These are phyloP conservation scores for Aphanocladium album DNA, from an alignment of 2,329 filamentous ascomycete genomes.

Conservation along the genomic window DNA sequence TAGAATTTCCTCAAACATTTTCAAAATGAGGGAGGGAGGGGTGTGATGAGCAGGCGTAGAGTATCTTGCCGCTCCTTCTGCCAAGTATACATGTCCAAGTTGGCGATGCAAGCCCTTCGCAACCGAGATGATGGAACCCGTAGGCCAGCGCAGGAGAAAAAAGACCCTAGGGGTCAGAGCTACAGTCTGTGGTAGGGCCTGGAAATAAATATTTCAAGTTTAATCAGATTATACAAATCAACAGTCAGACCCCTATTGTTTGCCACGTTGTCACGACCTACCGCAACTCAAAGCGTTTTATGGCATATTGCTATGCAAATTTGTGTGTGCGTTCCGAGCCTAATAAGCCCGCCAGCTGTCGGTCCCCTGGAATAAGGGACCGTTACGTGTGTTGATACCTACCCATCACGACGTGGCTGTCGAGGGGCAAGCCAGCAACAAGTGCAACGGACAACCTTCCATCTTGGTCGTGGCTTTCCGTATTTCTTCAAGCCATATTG, in stretches of 20 bases:
- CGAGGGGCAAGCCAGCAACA: neutral
- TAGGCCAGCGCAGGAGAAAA: no score
- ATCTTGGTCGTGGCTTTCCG: slow-evolving; percentile 5
- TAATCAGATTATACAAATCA: neutral
- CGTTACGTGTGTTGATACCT: neutral
- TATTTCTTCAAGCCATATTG: neutral
- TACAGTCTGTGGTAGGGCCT: neutral
- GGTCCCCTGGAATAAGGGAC: neutral
- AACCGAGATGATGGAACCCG: neutral
- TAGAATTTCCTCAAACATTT: neutral
- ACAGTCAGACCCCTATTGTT: neutral
- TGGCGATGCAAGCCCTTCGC: neutral
- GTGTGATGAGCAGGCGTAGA: neutral
- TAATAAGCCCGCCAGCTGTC: neutral
- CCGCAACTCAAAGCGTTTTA: neutral
- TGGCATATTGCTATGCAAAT: neutral
- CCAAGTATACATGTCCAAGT: neutral
- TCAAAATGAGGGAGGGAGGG: neutral
- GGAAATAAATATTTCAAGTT: neutral
- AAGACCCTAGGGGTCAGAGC: neutral
- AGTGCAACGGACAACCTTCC: slow-evolving; percentile 7
- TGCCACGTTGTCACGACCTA: neutral
- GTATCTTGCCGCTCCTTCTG: neutral
- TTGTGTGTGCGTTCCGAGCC: neutral
- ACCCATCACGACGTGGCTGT: neutral